phyloP scores from a whole-genome alignment of 1,139 yeast species.

The Hansenula lynferdii region DNA sequence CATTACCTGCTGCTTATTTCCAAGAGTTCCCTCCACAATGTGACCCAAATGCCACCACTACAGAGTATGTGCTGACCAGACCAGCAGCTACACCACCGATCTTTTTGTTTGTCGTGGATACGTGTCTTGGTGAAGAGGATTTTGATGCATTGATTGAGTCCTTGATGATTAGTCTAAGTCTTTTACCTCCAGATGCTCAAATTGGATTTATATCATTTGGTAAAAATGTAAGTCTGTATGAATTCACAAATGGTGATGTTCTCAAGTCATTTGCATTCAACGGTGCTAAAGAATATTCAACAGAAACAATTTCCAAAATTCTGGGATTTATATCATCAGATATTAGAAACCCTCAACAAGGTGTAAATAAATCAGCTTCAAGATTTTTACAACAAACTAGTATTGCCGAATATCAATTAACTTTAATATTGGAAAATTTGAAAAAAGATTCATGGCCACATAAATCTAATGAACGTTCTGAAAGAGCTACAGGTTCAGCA shows the following conservation, averaged over 20 bases:
- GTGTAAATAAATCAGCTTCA: slow-evolving; percentile 9
- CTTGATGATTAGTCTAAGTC: slow-evolving; percentile 44
- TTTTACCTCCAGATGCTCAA: slow-evolving; percentile 55
- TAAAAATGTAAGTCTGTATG: slow-evolving; percentile 60
- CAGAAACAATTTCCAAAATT: slow-evolving; percentile 45
- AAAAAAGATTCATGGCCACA: slow-evolving; percentile 50
- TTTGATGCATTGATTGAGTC: slow-evolving; percentile 56
- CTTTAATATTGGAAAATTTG: slow-evolving; percentile 49
- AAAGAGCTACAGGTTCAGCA: slow-evolving; percentile 65
- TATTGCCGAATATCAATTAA: slow-evolving; percentile 46
- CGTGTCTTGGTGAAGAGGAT: slow-evolving; percentile 47
- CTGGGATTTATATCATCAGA: slow-evolving; percentile 49
- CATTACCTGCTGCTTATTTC: slow-evolving; percentile 33
- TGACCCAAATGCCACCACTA: slow-evolving; percentile 42
- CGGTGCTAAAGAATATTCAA: slow-evolving; percentile 51
- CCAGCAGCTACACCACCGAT: slow-evolving; percentile 37
- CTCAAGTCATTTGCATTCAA: slow-evolving; percentile 42
- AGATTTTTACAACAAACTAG: slow-evolving; percentile 26
- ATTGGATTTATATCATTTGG: slow-evolving; percentile 62
- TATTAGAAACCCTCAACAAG: slow-evolving; percentile 18
- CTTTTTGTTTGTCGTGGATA: slow-evolving; percentile 63
- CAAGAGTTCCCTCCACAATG: slow-evolving; percentile 30
- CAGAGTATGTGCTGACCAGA: slow-evolving; percentile 56
- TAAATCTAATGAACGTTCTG: slow-evolving; percentile 43
- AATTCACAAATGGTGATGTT: slow-evolving; percentile 35